Conservation (phyloP, 2,329 filamentous ascomycete genomes). For the Chlorencoelia australis region DNA sequence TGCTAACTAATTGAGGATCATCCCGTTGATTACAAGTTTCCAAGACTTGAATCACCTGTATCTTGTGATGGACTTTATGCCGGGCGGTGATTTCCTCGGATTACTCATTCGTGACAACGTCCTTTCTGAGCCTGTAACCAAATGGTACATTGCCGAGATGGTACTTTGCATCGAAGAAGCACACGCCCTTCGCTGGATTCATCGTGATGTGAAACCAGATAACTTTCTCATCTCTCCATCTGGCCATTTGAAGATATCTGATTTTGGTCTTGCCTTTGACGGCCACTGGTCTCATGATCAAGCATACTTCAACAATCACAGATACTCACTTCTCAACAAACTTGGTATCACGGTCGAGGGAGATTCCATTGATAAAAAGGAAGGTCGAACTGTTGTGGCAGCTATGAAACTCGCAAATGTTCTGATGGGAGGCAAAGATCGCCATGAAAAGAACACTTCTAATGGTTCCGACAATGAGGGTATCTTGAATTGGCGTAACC, state of each 20-base stretch:
- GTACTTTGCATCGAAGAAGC: constrained; percentile 89
- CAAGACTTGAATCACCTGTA: constrained; percentile 80
- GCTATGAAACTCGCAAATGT: constrained; percentile 31
- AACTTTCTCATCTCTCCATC: constrained; percentile 87
- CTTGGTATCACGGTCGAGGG: constrained; percentile 65
- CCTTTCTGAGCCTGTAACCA: constrained; percentile 66
- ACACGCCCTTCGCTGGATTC: constrained; percentile 80
- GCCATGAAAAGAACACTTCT: constrained; percentile 29
- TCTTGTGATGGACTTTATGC: constrained; percentile 97
- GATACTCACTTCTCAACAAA: constrained; percentile 68
- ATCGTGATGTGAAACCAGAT: constrained; percentile 93
- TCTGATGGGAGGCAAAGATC: constrained; percentile 31
- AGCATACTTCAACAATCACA: constrained; percentile 73
- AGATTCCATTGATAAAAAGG: constrained; percentile 58
- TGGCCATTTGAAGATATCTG: constrained; percentile 89
- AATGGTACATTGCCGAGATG: constrained; percentile 93
- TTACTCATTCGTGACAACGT: constrained; percentile 77
- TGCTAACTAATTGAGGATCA: constrained; percentile 47
- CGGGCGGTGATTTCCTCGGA: constrained; percentile 87
- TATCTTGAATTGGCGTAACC: constrained; percentile 61
- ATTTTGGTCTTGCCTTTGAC: constrained; percentile 92
- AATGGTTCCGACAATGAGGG: constrained; percentile 30
- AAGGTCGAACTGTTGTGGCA: constrained; percentile 34
- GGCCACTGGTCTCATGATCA: constrained; percentile 92
- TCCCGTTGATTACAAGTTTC: constrained; percentile 80